phyloP scores from a whole-genome alignment of 139 green algal species.

The Closterium sp. region DNA sequence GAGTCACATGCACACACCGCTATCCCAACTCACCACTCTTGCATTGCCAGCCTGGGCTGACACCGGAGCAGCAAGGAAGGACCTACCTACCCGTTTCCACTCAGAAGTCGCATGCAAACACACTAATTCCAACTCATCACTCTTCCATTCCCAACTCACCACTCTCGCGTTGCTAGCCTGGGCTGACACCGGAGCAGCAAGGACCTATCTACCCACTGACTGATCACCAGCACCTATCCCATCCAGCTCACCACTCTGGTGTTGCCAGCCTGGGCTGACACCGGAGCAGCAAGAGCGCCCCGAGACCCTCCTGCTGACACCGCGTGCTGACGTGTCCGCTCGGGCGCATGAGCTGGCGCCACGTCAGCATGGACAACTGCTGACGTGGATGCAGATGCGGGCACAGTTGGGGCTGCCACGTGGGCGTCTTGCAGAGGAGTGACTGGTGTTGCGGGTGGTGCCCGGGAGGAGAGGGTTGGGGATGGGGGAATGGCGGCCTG shows the following conservation, averaged over 20 bases:
- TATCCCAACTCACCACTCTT: no score
- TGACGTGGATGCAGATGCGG: background rate
- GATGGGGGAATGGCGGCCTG: background rate
- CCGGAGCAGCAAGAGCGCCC: background rate
- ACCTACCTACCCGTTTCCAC: no score
- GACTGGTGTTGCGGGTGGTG: background rate
- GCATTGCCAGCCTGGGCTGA: no score
- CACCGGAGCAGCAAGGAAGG: no score
- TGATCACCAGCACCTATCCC: no score
- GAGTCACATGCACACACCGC: no score
- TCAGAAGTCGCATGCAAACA: no score
- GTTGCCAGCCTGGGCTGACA: background rate
- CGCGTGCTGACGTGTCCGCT: background rate
- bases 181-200: no score
- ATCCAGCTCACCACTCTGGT: background rate
- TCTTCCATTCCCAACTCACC: no score
- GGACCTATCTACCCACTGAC: no score
- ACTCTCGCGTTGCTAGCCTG: no score
- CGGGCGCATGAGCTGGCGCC: background rate
- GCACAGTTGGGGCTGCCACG: background rate
- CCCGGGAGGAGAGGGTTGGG: background rate
- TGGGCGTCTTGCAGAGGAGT: background rate
- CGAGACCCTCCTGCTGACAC: background rate
- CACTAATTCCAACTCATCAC: no score
- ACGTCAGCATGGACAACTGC: background rate